Conservation (phyloP, 352 stramenopile genomes). For the Phytopythium aichiense region DNA sequence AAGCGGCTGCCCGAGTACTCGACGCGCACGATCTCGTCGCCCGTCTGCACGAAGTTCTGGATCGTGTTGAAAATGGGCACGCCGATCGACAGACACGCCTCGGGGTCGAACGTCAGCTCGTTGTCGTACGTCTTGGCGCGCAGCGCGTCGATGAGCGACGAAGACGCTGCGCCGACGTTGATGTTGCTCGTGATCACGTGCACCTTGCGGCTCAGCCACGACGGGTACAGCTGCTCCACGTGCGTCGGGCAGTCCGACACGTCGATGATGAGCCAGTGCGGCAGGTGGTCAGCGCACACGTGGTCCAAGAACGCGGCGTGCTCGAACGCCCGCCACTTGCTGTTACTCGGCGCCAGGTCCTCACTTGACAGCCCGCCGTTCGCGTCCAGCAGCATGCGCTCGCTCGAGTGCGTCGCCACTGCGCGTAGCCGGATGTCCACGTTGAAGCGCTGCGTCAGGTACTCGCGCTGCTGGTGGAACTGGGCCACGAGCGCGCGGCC, state of each 20-base stretch:
- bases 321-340: constrained; percentile 44
- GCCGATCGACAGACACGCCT: constrained; percentile 74
- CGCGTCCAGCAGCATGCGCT: constrained; percentile 63
- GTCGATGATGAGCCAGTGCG: constrained; percentile 93
- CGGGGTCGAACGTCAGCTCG: constrained; percentile 88
- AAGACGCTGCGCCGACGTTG: constrained; percentile 76
- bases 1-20: constrained; percentile 89
- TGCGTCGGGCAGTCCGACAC: constrained; percentile 86
- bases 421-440: constrained; percentile 81
- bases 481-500: constrained; percentile 88
- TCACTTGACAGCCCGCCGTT: constrained; percentile 55
- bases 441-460: constrained; percentile 79
- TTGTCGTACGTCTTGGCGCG: constrained; percentile 63
- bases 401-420: constrained; percentile 57
- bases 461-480: constrained; percentile 79
- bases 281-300: constrained; percentile 85
- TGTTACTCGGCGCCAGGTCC: constrained; percentile 15
- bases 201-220: constrained; percentile 88
- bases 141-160: constrained; percentile 74
- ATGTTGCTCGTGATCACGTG: constrained; percentile 94
- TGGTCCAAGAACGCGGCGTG: constrained; percentile 64
- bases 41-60: constrained; percentile 90
- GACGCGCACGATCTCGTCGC: constrained; percentile 87
- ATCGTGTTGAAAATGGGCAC: constrained; percentile 93
- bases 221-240: constrained; percentile 81